Percentiles rank a stretch among this genome's conserved stretches.
Conservation (phyloP, 495 filamentous ascomycete species). For the Aspergillus coremiiformis region DNA sequence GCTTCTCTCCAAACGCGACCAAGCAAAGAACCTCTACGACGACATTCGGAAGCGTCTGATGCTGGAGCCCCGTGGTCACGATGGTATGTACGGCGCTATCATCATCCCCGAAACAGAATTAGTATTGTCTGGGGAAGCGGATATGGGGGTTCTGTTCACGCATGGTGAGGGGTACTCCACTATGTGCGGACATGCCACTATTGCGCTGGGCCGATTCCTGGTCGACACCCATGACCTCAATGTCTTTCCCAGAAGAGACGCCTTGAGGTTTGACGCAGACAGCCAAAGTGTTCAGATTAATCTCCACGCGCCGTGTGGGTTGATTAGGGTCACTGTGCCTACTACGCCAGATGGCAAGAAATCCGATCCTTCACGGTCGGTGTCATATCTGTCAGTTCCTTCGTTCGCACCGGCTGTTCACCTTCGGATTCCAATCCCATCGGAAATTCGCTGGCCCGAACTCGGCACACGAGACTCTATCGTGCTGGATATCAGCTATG, state of each 20-base stretch:
- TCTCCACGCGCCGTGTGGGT: neutral
- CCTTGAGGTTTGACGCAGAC: conserved; percentile 5
- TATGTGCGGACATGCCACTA: conserved; percentile 55
- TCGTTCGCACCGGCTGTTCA: conserved; percentile 15
- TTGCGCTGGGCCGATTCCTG: conserved; percentile 29
- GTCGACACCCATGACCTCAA: conserved; percentile 20
- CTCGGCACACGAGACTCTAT: conserved; percentile 9
- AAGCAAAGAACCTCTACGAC: conserved; percentile 19
- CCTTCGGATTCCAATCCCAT: conserved; percentile 14
- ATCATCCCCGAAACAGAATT: conserved; percentile 23
- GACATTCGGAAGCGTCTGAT: conserved; percentile 22
- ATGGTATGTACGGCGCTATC: conserved; percentile 31
- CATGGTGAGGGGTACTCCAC: conserved; percentile 72
- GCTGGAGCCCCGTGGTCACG: conserved; percentile 29
- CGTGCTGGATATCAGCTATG: conserved; percentile 18
- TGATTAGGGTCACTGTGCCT: conserved; percentile 8
- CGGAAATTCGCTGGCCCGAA: conserved; percentile 17
- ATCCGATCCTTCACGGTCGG: conserved; percentile 15
- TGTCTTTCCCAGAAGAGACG: conserved; percentile 18
- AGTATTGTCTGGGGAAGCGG: conserved; percentile 31
- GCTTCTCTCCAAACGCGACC: conserved; percentile 22
- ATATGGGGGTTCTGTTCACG: conserved; percentile 44
- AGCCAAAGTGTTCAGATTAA: neutral
- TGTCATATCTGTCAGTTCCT: conserved; percentile 21
- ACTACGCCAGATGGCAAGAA: conserved; percentile 7